Evolutionary conservation across 352 stramenopile species (phyloP).

Genomic region (Blastocystis sp.): DNA sequence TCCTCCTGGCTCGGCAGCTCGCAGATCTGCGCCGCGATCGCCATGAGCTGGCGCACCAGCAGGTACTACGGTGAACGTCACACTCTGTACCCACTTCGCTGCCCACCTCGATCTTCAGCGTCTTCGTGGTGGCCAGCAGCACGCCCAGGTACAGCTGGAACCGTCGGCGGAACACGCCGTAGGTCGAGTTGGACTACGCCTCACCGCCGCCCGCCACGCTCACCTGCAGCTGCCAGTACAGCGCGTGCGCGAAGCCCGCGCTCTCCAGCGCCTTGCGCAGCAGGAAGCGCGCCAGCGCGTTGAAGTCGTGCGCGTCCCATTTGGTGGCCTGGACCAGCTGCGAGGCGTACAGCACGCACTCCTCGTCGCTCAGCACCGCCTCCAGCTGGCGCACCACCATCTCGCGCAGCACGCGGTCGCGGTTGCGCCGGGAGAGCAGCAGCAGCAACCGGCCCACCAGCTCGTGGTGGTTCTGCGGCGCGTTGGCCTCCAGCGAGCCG

Average conservation of each 20-base stretch:
- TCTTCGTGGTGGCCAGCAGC: constrained; percentile 66
- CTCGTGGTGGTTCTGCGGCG: background rate
- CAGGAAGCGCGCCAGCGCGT: constrained; percentile 75
- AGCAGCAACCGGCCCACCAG: constrained; percentile 27
- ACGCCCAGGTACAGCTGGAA: constrained; percentile 70
- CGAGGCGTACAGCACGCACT: constrained; percentile 53
- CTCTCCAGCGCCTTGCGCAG: constrained; percentile 74
- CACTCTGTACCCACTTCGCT: constrained; percentile 83
- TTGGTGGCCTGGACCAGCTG: constrained; percentile 76
- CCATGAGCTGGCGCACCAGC: constrained; percentile 82
- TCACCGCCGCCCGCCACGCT: constrained; percentile 61
- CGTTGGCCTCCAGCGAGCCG: background rate
- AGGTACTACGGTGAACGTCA: constrained; percentile 84
- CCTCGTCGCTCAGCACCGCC: constrained; percentile 7
- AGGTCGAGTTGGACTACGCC: constrained; percentile 52
- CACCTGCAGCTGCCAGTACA: constrained; percentile 77
- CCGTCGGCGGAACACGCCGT: constrained; percentile 68
- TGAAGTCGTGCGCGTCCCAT: constrained; percentile 76
- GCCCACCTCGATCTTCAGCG: constrained; percentile 78
- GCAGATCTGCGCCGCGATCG: constrained; percentile 78
- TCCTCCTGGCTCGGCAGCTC: constrained; percentile 37
- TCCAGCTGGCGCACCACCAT: constrained; percentile 8
- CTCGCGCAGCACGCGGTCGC: constrained; percentile 29
- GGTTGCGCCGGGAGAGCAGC: constrained; percentile 12
- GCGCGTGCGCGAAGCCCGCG: constrained; percentile 73